These are phyloP conservation scores for Hygrocybe coccinea DNA, from an alignment of 768 basidiomycete species.

Conservation along the genomic window DNA sequence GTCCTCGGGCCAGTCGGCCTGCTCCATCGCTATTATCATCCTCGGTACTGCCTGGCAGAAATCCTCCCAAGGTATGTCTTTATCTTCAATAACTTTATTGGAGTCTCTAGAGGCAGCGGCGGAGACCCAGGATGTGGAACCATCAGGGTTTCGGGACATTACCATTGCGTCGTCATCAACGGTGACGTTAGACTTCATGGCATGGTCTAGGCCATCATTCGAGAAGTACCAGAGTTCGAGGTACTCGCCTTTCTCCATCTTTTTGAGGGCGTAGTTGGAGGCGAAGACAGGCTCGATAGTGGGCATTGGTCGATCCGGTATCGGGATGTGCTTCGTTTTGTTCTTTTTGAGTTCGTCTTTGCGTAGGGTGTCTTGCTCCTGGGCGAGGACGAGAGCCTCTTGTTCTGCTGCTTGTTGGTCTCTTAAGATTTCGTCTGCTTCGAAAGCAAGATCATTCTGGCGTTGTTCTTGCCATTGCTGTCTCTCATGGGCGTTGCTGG, in stretches of 20 bases:
- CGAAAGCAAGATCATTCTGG: neutral
- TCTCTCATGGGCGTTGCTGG: neutral
- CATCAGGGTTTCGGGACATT: neutral
- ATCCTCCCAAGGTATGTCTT: constrained; percentile 2
- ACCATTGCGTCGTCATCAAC: constrained; percentile 2
- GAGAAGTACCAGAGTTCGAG: constrained; percentile 6
- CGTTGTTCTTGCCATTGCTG: neutral
- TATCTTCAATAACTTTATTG: neutral
- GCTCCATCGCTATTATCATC: neutral
- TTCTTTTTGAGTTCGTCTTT: constrained; percentile 6
- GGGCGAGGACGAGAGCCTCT: neutral
- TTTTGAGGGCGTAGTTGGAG: neutral
- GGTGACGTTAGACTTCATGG: neutral
- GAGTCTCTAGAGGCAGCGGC: neutral
- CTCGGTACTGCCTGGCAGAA: neutral
- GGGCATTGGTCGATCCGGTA: neutral
- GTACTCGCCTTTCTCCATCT: constrained; percentile 1
- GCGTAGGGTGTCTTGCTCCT: neutral
- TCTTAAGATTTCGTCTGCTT: neutral
- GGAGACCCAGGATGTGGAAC: neutral
- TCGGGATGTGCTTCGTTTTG: neutral
- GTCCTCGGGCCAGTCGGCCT: neutral
- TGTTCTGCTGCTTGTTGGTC: neutral
- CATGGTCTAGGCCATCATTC: neutral
- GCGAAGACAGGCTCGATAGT: neutral